Evolutionary conservation across 2,329 filamentous ascomycete species (phyloP), one percentile per base, ranked within the genome.

Genomic region (Xylaria sp.): DNA sequence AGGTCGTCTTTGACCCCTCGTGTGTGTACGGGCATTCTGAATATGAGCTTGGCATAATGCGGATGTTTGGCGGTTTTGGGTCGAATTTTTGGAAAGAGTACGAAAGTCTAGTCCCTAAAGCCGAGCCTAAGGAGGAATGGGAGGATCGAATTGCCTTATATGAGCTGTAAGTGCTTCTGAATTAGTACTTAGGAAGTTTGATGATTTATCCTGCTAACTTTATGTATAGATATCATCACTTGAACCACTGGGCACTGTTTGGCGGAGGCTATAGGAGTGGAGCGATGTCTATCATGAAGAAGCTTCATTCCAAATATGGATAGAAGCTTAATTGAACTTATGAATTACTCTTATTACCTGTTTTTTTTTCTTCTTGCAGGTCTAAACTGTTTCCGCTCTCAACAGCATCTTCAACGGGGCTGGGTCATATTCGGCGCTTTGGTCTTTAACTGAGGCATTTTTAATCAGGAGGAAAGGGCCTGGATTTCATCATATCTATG

Each of bases 11-110:
- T 77, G 95, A 98, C 77, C 90, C 94, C 0, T 91, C 91, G 1
- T 87, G 89, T 51, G 92, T 92, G 72, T 98, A 97, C 77, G 93
- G 91, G 1, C 94, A 98, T 78, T 91, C 87, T 1, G 95, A 98
- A 83, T 98, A 91, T 80, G 95, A 98, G 74, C 83, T 97, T 62
- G 95, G 95, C 0, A 97, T 97, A 73, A 98, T 98, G 94, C 88
- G 87, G 61, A 97, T 98, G 94, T 98, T 98, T 85, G 94, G 94
- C 0, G 95, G 95, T 0, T 97, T 97, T 80, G 90, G 90, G 0
- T 75, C 80, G 0, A 80, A 77, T 0, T 97, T 97, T 76, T 90
- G 92, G 85, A 86, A 86, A 39, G 93, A 96, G 78, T 98, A 98
- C 78, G 88, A 92, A 78, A 79, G 83, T 48, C 77, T 94, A 28